Conservation (phyloP, 1,139 yeast genomes). For the Pneumocystis jirovecii region DNA sequence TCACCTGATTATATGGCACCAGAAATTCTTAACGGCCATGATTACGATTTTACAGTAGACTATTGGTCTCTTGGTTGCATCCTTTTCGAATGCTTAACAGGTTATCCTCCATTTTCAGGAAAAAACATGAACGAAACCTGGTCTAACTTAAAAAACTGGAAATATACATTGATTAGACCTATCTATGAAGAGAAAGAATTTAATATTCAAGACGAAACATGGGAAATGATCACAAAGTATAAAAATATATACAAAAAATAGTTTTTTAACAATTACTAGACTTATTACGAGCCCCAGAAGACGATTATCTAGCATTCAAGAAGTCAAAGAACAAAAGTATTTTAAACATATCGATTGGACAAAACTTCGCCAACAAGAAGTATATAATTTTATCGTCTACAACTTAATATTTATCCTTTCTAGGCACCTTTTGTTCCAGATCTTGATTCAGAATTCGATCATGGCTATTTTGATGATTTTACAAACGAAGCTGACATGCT, state of each 20-base stretch:
- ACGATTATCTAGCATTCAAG: constrained; percentile 64
- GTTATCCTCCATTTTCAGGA: constrained; percentile 96
- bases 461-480: constrained; percentile 96
- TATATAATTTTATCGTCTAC: not conserved
- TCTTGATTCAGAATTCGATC: constrained; percentile 90
- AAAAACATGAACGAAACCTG: constrained; percentile 88
- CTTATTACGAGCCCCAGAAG: constrained; percentile 66
- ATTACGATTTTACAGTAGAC: constrained; percentile 90
- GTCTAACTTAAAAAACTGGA: constrained; percentile 87
- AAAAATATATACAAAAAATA: not conserved
- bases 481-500: constrained; percentile 95
- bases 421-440: constrained; percentile 92
- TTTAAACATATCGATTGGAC: constrained; percentile 76
- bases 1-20: constrained; percentile 99
- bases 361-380: constrained; percentile 42
- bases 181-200: constrained; percentile 28
- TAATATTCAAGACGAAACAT: constrained; percentile 55
- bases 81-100: constrained; percentile 80
- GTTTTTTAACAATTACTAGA: constrained; percentile 19
- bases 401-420: constrained; percentile 4
- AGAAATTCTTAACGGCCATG: constrained; percentile 87
- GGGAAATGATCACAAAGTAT: constrained; percentile 60
- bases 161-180: constrained; percentile 73
- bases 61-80: constrained; percentile 98
- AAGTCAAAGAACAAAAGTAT: constrained; percentile 64